Evolutionary conservation across 176 grass and related monocot species (phyloP), one percentile per base, ranked within the genome.

Genomic region (Zizania latifolia): DNA sequence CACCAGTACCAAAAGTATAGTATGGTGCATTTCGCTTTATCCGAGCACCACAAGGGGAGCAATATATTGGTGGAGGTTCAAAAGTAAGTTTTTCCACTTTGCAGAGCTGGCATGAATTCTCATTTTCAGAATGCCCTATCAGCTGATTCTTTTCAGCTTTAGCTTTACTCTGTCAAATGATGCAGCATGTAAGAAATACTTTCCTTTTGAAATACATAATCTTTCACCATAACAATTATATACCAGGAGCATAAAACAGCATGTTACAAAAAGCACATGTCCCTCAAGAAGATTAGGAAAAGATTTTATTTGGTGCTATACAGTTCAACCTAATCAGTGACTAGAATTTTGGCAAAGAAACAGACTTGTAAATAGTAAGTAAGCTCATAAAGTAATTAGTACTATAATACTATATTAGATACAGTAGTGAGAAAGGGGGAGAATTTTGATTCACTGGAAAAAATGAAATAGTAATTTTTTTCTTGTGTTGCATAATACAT

Each of bases 131-230:
- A 43, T 82, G 87, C 65, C 86, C 84, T 60, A 95, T 94, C 54
- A 83, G 70, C 84, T 90, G 89, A 89, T 95, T 99, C 89, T 99
- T 99, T 85, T 99, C 96, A 80, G 89, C 96, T 87, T 99, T 99
- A 64, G 87, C 87, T 80, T 92, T 99, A 78, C 96, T 99, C 96
- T 99, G 85, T 70, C 67, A 85, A 75, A 91, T 58, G 53, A 53
- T 7, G 73, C 12, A 58, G 83, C 44, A 30, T 39, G 27, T 79
- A 68, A 78, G 16, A 72, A 24, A 55, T 43, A 83, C 62, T 62
- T 56, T 35, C 59, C 51, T 48, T 19, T n/a, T 65, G 68, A 71
- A 78, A 72, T 65, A 63, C 29, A 75, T 27, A 79, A 58, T 69
- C 76, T 27, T 58, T 46, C 69, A 85, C 75, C 41, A 73, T 9